These are phyloP conservation scores for Pseudogymnoascus verrucosus DNA, from an alignment of 2,329 filamentous ascomycete species.

Conservation along the genomic window DNA sequence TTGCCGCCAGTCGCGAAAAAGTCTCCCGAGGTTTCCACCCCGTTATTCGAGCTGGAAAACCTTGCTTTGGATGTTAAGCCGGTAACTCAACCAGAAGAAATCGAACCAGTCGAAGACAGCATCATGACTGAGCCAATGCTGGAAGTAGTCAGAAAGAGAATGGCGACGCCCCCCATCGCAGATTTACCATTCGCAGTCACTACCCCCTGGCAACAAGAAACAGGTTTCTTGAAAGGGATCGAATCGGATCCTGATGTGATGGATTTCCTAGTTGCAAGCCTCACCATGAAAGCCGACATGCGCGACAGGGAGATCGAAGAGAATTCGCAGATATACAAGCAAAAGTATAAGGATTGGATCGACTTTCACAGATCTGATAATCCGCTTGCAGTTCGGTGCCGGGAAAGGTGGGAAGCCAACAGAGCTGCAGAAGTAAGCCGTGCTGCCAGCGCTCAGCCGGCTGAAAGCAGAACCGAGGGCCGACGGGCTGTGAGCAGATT, in stretches of 20 bases:
- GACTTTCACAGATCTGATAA: conserved; percentile 22
- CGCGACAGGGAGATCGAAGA: conserved; percentile 20
- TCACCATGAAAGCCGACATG: conserved; percentile 1
- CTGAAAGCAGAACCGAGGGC: conserved; percentile 40
- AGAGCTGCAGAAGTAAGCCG: conserved; percentile 21
- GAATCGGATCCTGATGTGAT: conserved; percentile 15
- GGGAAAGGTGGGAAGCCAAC: conserved; percentile 23
- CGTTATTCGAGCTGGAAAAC: not conserved
- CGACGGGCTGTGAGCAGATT: conserved; percentile 47
- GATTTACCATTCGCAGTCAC: conserved; percentile 20
- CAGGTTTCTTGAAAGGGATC: conserved; percentile 20
- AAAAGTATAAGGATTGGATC: conserved; percentile 20
- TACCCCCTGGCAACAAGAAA: conserved; percentile 21
- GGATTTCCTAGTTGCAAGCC: conserved; percentile 4
- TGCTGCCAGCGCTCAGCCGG: conserved; percentile 17
- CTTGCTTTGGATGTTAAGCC: not conserved
- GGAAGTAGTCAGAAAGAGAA: conserved; percentile 22
- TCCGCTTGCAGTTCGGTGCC: conserved; percentile 21
- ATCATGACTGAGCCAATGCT: conserved; percentile 6
- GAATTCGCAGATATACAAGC: conserved; percentile 21
- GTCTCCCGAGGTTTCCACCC: not conserved
- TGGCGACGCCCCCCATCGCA: conserved; percentile 25
- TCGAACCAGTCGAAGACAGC: not conserved
- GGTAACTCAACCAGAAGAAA: not conserved
- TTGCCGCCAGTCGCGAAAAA: not conserved